Base-by-base conservation (phyloP, 164 flowering plant species). In the Berberis thunbergii region DNA sequence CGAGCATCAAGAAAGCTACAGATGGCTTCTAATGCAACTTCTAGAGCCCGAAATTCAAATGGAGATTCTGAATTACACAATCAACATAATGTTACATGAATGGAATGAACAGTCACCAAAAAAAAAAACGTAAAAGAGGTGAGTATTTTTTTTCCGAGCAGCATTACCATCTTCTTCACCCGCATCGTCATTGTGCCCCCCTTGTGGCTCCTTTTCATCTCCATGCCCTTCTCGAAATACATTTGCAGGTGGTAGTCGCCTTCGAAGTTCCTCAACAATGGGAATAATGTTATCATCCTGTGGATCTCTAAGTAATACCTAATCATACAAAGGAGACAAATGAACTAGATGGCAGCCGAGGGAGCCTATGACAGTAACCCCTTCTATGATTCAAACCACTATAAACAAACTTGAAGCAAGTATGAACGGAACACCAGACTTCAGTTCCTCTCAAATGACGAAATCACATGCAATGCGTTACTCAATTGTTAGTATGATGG, bases 221-320 rank as follows among this genome's bases (percentile, higher is more conserved):
- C 73, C 81, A 58, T 78, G 84, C 39, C 67, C 72, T 49, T 76
- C 76, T 11, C 40, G 64, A 60, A 63, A 56, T 49, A 52, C 54
- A 75, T 76, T 80, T 45, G 26, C 63, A 50, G 80, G 76, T 49
- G 82, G 88, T 74, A 94, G 73, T 43, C 93, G 74, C 72, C 96
- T 83, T 64, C 80, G 80, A 53, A 94, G 98, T 59, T 94, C 98
- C 76, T 84, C 88, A 53, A 94, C 87, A 65, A 94, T 80, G 39
- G 98, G 96, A 12, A 84, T 73, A 26, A 94, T 93, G 74, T 86
- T 80, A 45, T 90, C 96, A 67, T 94, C 92, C 13, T 57, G 62
- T n/a, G 98, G 98, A 69, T 93, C 94, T 58, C 92, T 81, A 68
- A 93, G 91, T 75, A 88, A 70, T 13, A 93, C 96, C 98, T 93